These are phyloP conservation scores for Lepidium sativum DNA, from an alignment of 345 rosid species.

Conservation along the genomic window DNA sequence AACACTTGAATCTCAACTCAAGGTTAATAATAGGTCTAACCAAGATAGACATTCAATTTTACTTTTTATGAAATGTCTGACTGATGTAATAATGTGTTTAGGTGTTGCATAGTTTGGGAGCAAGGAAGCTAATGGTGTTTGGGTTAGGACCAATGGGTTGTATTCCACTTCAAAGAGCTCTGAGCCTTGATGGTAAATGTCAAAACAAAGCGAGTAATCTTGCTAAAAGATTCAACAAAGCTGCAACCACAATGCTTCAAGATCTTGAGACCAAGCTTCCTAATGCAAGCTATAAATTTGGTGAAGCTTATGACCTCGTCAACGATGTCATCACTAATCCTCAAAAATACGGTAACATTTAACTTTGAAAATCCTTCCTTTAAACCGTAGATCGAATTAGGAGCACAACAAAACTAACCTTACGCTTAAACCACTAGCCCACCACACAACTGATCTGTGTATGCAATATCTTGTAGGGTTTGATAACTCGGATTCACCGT, in stretches of 20 bases:
- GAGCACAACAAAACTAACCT: no score
- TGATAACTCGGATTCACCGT: conserved; percentile 67
- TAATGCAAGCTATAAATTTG: conserved; percentile 57
- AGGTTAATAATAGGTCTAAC: conserved; percentile 23
- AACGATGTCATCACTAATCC: conserved; percentile 65
- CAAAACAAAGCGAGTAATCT: conserved; percentile 65
- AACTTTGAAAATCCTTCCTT: no score
- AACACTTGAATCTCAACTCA: conserved; percentile 62
- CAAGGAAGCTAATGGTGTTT: conserved; percentile 68
- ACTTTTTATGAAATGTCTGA: not conserved
- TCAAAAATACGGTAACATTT: conserved; percentile 42
- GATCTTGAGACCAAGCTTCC: conserved; percentile 35
- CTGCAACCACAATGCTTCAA: conserved; percentile 36
- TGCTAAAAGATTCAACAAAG: conserved; percentile 59
- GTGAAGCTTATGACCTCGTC: conserved; percentile 83
- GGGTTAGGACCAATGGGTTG: conserved; percentile 99
- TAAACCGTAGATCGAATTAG: no score
- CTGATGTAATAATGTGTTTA: conserved; percentile 5
- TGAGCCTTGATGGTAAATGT: conserved; percentile 55
- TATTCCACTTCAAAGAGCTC: conserved; percentile 89
- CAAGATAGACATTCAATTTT: not conserved
- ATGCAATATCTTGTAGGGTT: conserved; percentile 63
- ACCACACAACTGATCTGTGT: no score
- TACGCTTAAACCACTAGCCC: no score
- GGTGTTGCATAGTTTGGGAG: conserved; percentile 61